These are phyloP conservation scores for Rutstroemia sydowiana DNA, from an alignment of 2,329 filamentous ascomycete species.

Conservation along the genomic window DNA sequence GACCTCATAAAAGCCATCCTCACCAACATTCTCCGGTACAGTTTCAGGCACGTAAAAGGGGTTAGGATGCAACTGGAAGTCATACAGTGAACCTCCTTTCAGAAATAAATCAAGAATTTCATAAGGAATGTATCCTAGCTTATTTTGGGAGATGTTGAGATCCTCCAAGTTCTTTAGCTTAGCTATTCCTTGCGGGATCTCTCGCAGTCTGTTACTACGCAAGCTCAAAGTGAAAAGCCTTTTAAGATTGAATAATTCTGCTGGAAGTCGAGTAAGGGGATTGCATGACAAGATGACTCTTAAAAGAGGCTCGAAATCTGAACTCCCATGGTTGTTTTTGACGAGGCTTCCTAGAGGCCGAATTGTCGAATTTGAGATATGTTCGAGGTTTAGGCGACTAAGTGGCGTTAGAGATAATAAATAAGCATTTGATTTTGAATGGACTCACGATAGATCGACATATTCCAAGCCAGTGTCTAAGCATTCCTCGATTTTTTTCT, in stretches of 20 bases:
- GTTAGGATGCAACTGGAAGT: slow-evolving; percentile 55
- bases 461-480: slow-evolving; percentile 51
- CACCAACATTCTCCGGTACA: not conserved
- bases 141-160: slow-evolving; percentile 61
- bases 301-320: slow-evolving; percentile 49
- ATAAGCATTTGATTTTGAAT: not conserved
- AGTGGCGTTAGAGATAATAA: slow-evolving; percentile 10
- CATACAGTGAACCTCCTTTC: slow-evolving; percentile 37
- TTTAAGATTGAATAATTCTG: slow-evolving; percentile 53
- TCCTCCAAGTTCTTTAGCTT: slow-evolving; percentile 51
- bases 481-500: slow-evolving; percentile 41
- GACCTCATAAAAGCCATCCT: not conserved
- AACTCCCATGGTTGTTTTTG: slow-evolving; percentile 35
- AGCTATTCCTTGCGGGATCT: slow-evolving; percentile 53
- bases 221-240: slow-evolving; percentile 59
- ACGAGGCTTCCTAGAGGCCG: slow-evolving; percentile 48
- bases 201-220: slow-evolving; percentile 53
- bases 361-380: slow-evolving; percentile 50
- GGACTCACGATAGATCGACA: slow-evolving; percentile 54
- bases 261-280: slow-evolving; percentile 46
- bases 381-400: slow-evolving; percentile 34
- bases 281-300: slow-evolving; percentile 58
- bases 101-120: slow-evolving; percentile 12
- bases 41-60: slow-evolving; percentile 43
- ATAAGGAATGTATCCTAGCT: slow-evolving; percentile 49